Evolutionary conservation across 2,329 filamentous ascomycete species (phyloP).

Genomic region (Ophiostoma tasmaniense): DNA sequence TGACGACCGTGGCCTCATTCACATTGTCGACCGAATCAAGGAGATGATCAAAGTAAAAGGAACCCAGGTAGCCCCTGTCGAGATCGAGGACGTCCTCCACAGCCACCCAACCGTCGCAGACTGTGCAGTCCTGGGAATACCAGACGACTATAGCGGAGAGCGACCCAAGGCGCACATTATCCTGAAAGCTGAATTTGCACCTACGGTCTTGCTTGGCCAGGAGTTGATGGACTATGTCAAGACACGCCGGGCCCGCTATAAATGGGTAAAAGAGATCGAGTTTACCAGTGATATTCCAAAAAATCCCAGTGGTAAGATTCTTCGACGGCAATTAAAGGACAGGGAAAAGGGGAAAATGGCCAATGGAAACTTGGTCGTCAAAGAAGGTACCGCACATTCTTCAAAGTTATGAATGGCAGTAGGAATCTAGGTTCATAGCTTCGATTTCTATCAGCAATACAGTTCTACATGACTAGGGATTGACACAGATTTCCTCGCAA

Average conservation of each 20-base stretch:
- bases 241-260: constrained; percentile 38
- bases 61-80: constrained; percentile 49
- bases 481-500: no score
- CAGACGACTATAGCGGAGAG: constrained; percentile 55
- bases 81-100: constrained; percentile 38
- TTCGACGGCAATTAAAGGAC: constrained; percentile 20
- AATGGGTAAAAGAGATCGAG: constrained; percentile 57
- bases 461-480: no score
- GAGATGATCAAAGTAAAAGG: constrained; percentile 40
- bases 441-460: no score
- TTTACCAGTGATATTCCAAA: constrained; percentile 62
- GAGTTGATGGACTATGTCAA: constrained; percentile 21
- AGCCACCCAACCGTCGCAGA: constrained; percentile 46
- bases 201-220: constrained; percentile 24
- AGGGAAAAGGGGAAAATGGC: background rate
- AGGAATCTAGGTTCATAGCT: no score
- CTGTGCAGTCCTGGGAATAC: constrained; percentile 46
- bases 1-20: constrained; percentile 36
- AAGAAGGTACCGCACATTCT: background rate
- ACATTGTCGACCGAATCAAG: constrained; percentile 48
- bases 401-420: no score
- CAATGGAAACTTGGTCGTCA: background rate
- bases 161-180: constrained; percentile 57
- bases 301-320: constrained; percentile 48
- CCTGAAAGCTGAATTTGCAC: background rate